Base-by-base conservation (phyloP, 1,139 yeast genomes). In the Blastobotrys persicus region DNA sequence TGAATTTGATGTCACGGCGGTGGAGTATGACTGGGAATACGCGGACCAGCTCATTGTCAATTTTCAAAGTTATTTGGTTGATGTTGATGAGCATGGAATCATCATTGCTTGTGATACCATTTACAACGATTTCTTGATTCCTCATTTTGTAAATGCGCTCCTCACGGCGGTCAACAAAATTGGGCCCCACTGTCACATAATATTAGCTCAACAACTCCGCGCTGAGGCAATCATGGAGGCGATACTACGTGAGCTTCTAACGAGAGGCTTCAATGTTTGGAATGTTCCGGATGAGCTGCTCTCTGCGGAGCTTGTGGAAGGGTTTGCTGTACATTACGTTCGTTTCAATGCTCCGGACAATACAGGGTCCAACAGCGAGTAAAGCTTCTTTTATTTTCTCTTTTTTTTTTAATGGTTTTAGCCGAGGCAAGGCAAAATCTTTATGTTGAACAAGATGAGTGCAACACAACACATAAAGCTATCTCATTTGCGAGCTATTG, bases 21-120 rank as follows among this genome's bases (percentile, higher is more conserved):
- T 73, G 4, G 85, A 78, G 53, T 78, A 72, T 54, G 91, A 85
- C 61, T 85, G 92, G 92, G 91, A 84, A 55, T 56, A 68, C 14
- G 61, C 71, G 0, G 76, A 72, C 0, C 58, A 52, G 42, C 32
- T 53, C 17, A 20, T 57, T 9, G 53, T 39, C 4, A 40, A 52
- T n/a, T 46, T 55, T 19, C 19, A 38, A 4, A 39, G 40, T 17
- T 9, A 26, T 11, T 45, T 51, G 39, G 44, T 42, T 12, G 48
- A 40, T 17, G 31, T 44, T 2, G 47, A 42, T 13, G 31, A 42
- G 3, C 42, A 50, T n/a, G 59, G 64, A 32, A 40, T 79, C 16
- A 68, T 85, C 2, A 59, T 85, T 13, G 87, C 88, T 0, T 80
- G 85, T 59, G 94, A 85, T 61, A 80, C 88, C 7, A 73, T 85